These are phyloP conservation scores for Ogataea salicorniae DNA, from an alignment of 805 yeast genomes.

Conservation along the genomic window DNA sequence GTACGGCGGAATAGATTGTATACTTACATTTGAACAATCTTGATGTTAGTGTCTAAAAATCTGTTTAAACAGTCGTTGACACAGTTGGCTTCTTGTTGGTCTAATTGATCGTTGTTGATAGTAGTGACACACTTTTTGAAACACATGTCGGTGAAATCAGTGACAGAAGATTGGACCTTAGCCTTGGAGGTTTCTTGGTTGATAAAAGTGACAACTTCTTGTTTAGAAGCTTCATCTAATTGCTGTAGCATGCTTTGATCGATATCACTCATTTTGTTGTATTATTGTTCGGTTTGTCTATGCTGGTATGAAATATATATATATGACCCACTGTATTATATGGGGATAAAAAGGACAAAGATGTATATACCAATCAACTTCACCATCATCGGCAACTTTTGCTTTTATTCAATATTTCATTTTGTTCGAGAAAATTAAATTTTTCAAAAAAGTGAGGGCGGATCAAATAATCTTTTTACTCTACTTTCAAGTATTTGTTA, in stretches of 20 bases:
- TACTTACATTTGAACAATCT: constrained; percentile 58
- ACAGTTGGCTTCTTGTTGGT: constrained; percentile 62
- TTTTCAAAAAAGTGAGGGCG: background rate
- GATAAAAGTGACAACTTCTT: constrained; percentile 69
- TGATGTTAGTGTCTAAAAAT: constrained; percentile 81
- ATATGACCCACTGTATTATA: background rate
- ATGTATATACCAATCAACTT: background rate
- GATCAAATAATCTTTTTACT: background rate
- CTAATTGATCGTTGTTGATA: constrained; percentile 44
- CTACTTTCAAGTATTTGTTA: too few relatives aligned
- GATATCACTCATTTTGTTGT: constrained; percentile 19
- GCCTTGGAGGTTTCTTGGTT: constrained; percentile 83
- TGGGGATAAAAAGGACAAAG: background rate
- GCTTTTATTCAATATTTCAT: background rate
- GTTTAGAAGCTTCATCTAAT: constrained; percentile 64
- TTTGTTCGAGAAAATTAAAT: background rate
- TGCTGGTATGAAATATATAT: background rate
- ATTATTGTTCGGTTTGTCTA: background rate
- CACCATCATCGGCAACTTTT: background rate
- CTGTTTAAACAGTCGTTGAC: constrained; percentile 77
- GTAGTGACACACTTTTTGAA: constrained; percentile 74
- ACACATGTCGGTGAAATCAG: constrained; percentile 84
- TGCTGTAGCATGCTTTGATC: constrained; percentile 24
- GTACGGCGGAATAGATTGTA: background rate
- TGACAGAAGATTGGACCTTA: constrained; percentile 82